Evolutionary conservation across 176 grass and related monocot genomes (phyloP), one percentile per base, ranked within the genome.

Genomic region (Lolium multiflorum): DNA sequence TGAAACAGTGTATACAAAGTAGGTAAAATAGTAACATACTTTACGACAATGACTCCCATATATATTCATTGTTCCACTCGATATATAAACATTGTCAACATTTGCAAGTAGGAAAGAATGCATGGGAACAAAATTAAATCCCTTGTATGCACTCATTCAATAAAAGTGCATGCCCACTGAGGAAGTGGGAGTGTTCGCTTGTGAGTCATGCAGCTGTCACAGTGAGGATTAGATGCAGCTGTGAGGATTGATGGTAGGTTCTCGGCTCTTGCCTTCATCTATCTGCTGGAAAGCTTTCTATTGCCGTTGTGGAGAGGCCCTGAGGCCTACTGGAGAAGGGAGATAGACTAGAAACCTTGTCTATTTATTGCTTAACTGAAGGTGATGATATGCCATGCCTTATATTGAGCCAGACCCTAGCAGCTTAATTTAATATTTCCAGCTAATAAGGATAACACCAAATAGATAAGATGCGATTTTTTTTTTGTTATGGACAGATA

Each of bases 11-110:
- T 38, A 38, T 38, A 63, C 4, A n/a, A 81, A 68, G 62, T 69
- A 66, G 47, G 54, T 81, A 69, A 81, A 37, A 81, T 81, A 81
- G 11, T 68, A 68, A 26, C 16, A 67, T 28, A 68, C 41, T 7
- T 3, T 52, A 50, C 12, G 22, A 4, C 48, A 76, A 15, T 28
- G 47, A 54, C 48, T 76, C 73, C 25, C 48, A 18, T 76, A 54
- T 39, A 37, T 75, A 48, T 75, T 52, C 26, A 52, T 82, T 14
- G 37, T 54, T 41, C 41, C 48, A 82, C 28, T n/a, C 21, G 17
- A 70, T 82, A 39, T 55, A 22, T 35, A 54, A 55, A 39, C 18
- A 70, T 20, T 56, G 20, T 14, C 49, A 57, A 71, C 43, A 18
- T 81, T 18, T 74, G 18, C 58, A 55, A 7, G 12, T 35, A 50